Base-by-base conservation (phyloP, 1,139 yeast genomes). In the Pneumocystis carinii region DNA sequence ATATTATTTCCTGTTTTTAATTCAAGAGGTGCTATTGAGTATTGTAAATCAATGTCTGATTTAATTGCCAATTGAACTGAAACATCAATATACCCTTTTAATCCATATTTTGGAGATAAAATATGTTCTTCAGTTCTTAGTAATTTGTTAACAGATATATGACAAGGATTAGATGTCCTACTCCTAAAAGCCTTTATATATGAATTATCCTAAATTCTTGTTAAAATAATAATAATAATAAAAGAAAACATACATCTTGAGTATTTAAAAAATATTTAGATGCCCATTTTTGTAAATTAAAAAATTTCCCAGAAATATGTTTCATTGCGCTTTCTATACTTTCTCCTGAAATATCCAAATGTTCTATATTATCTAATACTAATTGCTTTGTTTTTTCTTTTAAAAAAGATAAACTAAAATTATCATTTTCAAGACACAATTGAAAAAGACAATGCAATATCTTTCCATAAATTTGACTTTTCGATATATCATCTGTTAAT, bases 61-160 rank as follows among this genome's bases (percentile, higher is more conserved):
- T 63, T 62, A 63, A 80, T 69, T 39, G 76, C 73, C 0, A 87
- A 86, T 68, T 86, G 87, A 0, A 90, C 79, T 0, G 96, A 87
- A 0, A 86, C 96, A 75, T 92, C 99, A 17, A 90, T 83, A 70
- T 85, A 82, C 0, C 99, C 99, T 68, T 88, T 84, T n/a, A 94
- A 75, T 0, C 99, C 99, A 76, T 81, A 90, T 71, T 82, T 80
- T 0, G 97, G 96, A 0, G 97, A 88, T 88, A 95, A 85, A 27
- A 92, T 84, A 69, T 85, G 87, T 70, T 92, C 97, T 72, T 92
- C 99, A 24, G 88, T 82, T 71, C 88, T 96, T 56, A 89, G 75
- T 4, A 89, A 81, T 63, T 85, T 83, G 15, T 81, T 78, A 0
- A 86, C 83, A 0, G 86, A 69, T 35, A 74, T 62, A 1, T 63